phyloP scores from a whole-genome alignment of 1,284 basidiomycete species.

The Kwoniella shivajii region DNA sequence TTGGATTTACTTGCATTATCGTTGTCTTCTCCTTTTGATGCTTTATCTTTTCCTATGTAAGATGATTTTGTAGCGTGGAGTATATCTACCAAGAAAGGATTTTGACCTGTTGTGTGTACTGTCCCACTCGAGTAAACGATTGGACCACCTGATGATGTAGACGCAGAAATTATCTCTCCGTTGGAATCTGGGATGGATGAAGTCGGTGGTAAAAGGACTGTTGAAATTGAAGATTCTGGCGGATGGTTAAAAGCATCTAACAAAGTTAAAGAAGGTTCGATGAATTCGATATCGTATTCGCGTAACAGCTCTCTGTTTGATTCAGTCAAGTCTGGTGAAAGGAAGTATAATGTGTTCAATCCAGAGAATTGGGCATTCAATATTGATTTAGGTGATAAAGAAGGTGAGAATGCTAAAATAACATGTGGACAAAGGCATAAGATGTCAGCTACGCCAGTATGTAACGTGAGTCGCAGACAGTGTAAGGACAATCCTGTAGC shows the following conservation, averaged over 20 bases:
- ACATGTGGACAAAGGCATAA: background rate
- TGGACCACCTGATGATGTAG: slow-evolving; percentile 38
- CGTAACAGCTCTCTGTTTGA: slow-evolving; percentile 57
- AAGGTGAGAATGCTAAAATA: slow-evolving; percentile 25
- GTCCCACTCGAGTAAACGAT: slow-evolving; percentile 65
- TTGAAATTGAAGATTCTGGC: slow-evolving; percentile 58
- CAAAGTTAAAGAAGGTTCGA: slow-evolving; percentile 51
- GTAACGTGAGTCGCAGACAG: no score
- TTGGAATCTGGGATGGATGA: slow-evolving; percentile 61
- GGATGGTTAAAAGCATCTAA: slow-evolving; percentile 56
- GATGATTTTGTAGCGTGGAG: slow-evolving; percentile 66
- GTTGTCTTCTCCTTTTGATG: slow-evolving; percentile 62
- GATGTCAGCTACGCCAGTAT: background rate
- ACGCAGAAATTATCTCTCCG: slow-evolving; percentile 35
- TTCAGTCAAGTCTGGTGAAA: slow-evolving; percentile 64
- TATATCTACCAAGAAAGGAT: slow-evolving; percentile 81
- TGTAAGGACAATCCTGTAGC: no score
- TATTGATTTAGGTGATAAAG: slow-evolving; percentile 81
- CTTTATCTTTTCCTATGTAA: slow-evolving; percentile 67
- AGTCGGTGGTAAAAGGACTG: slow-evolving; percentile 70
- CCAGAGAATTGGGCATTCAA: slow-evolving; percentile 68
- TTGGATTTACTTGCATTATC: slow-evolving; percentile 65
- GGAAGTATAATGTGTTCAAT: slow-evolving; percentile 81
- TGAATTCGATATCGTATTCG: slow-evolving; percentile 61
- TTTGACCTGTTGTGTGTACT: slow-evolving; percentile 76